These are phyloP conservation scores for Komagataella ulmi DNA, from an alignment of 805 yeast genomes.

Conservation along the genomic window DNA sequence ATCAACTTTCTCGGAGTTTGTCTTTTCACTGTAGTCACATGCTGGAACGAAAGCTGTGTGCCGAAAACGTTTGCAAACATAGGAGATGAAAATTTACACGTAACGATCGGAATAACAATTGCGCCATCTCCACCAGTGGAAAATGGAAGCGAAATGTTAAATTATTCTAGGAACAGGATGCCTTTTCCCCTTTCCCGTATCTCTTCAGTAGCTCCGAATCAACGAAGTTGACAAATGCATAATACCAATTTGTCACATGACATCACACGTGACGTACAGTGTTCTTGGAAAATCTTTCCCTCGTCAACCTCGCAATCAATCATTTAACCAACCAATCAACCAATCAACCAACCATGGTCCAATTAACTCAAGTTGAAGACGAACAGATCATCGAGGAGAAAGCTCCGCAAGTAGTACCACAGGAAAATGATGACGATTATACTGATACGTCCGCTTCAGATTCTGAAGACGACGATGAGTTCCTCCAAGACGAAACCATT, in stretches of 20 bases:
- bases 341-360: conserved; percentile 42
- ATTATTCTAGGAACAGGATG: neutral
- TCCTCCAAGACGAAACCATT: conserved; percentile 74
- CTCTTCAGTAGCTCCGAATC: neutral
- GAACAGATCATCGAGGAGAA: conserved; percentile 25
- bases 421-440: conserved; percentile 22
- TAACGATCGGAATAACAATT: neutral
- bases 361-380: conserved; percentile 62
- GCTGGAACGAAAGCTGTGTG: neutral
- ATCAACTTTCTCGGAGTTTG: neutral
- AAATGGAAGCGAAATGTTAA: neutral
- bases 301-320: neutral
- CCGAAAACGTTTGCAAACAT: neutral
- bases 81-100: neutral
- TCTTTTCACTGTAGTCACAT: neutral
- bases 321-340: neutral
- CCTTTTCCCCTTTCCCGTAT: neutral
- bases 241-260: neutral
- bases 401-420: conserved; percentile 15
- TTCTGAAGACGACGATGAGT: conserved; percentile 49
- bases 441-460: conserved; percentile 20
- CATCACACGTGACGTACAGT: neutral
- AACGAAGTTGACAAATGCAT: too few species aligned
- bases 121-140: neutral
- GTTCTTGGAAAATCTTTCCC: neutral